A percentile compares a stretch with the other conserved stretches of the same genome.
These are phyloP conservation scores for Aegle marmelos DNA, from an alignment of 345 rosid species.

Conservation along the genomic window DNA sequence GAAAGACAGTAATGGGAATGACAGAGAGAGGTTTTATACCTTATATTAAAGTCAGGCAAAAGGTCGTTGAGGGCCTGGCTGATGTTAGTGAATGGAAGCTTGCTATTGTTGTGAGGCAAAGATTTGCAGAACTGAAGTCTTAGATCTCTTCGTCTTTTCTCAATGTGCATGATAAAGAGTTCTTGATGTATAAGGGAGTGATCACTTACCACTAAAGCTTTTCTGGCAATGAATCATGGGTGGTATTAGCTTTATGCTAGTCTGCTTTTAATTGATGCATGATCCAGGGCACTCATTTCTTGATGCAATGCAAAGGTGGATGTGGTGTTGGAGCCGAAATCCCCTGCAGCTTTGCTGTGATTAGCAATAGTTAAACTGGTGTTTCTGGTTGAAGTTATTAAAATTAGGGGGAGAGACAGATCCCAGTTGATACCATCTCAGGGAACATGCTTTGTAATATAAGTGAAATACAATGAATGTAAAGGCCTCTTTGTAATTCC, in stretches of 20 bases:
- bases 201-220: not conserved
- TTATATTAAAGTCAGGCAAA: constrained; percentile 63
- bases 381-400: not conserved
- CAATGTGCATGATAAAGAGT: not conserved
- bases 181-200: not conserved
- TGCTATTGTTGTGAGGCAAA: constrained; percentile 65
- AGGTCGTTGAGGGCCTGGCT: constrained; percentile 63
- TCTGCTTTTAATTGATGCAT: not conserved
- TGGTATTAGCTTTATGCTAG: not conserved
- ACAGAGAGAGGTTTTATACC: constrained; percentile 79
- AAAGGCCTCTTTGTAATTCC: not conserved
- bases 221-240: not conserved
- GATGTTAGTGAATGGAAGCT: constrained; percentile 57
- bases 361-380: not conserved
- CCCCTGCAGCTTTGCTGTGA: not conserved
- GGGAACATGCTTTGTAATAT: not conserved
- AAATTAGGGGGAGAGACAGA: not conserved
- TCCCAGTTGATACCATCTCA: not conserved
- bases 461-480: not conserved
- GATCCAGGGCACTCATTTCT: not conserved
- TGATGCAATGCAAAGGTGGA: not conserved
- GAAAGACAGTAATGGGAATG: constrained; percentile 64
- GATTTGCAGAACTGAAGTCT: constrained; percentile 55
- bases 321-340: not conserved
- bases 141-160: constrained; percentile 26